phyloP scores from a whole-genome alignment of 2,329 filamentous ascomycete species.

The Aureobasidium sp. region DNA sequence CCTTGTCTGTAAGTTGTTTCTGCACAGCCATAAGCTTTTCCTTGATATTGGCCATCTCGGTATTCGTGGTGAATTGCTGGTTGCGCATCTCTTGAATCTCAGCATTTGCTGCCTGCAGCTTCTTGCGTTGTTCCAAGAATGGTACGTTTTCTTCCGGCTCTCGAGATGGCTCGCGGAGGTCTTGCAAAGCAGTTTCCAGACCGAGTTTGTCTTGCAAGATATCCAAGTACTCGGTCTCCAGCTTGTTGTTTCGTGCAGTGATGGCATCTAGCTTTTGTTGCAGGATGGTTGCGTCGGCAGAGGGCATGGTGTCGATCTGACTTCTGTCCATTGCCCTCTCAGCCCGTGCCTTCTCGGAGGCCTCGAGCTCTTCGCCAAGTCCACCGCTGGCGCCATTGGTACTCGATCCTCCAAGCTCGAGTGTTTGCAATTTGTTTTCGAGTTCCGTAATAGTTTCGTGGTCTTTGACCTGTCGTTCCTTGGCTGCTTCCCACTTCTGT shows the following conservation, averaged over 20 bases:
- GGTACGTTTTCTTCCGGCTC: conserved; percentile 18
- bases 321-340: conserved; percentile 15
- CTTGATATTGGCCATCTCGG: conserved; percentile 17
- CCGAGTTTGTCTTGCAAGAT: conserved; percentile 29
- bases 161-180: conserved; percentile 27
- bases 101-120: conserved; percentile 12
- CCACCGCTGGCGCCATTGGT: conserved; percentile 18
- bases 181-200: conserved; percentile 27
- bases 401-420: conserved; percentile 25
- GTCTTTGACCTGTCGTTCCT: conserved; percentile 38
- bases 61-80: conserved; percentile 14
- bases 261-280: conserved; percentile 33
- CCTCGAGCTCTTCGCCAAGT: conserved; percentile 32
- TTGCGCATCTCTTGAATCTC: conserved; percentile 25
- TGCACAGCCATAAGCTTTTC: conserved; percentile 12
- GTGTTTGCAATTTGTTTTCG: conserved; percentile 35
- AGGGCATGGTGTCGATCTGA: neutral
- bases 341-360: conserved; percentile 20
- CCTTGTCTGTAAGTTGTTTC: conserved; percentile 12
- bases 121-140: conserved; percentile 17
- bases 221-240: conserved; percentile 33
- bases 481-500: conserved; percentile 39
- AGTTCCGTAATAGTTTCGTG: conserved; percentile 40
- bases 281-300: conserved; percentile 23
- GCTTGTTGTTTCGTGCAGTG: conserved; percentile 25